These are phyloP conservation scores for Takakia lepidozioides DNA, from an alignment of 225 moss, liverwort and hornwort species.

Conservation along the genomic window DNA sequence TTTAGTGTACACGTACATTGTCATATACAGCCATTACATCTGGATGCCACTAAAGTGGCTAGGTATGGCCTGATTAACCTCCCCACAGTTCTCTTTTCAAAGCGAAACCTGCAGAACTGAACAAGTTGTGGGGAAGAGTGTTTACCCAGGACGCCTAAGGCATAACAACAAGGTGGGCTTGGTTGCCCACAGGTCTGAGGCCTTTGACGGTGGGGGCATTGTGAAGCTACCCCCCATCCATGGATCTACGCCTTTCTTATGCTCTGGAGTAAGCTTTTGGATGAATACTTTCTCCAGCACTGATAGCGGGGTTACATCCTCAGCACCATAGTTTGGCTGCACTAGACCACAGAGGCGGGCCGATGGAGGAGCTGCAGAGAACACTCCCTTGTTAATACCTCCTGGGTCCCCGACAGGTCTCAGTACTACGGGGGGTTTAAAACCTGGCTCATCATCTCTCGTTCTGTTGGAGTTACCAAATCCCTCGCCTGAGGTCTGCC, in stretches of 20 bases:
- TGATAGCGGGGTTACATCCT: constrained; percentile 65
- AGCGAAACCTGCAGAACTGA: too few relatives aligned
- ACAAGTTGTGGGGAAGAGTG: too few relatives aligned
- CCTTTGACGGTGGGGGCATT: constrained; percentile 48
- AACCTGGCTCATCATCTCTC: constrained; percentile 3
- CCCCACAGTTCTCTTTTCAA: too few relatives aligned
- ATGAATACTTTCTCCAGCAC: constrained; percentile 59
- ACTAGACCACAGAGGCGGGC: constrained; percentile 71
- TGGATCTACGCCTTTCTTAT: constrained; percentile 49
- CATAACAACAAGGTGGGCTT: constrained; percentile 67
- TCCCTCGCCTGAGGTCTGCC: too few relatives aligned
- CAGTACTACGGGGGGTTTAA: constrained; percentile 14
- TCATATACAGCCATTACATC: too few relatives aligned
- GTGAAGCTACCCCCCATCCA: too few relatives aligned
- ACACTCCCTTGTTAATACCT: constrained; percentile 30
- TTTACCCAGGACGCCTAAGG: constrained; percentile 86
- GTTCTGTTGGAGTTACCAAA: too few relatives aligned
- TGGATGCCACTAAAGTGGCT: too few relatives aligned
- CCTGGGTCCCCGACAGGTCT: constrained; percentile 3
- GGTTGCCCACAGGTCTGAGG: constrained; percentile 42
- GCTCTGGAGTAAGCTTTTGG: constrained; percentile 58
- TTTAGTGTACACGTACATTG: too few relatives aligned
- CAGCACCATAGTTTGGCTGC: constrained; percentile 15
- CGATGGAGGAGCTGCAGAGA: constrained; percentile 29
- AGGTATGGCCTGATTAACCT: too few relatives aligned